Conservation (phyloP, 805 yeast genomes). For the Teunomyces funiuensis region DNA sequence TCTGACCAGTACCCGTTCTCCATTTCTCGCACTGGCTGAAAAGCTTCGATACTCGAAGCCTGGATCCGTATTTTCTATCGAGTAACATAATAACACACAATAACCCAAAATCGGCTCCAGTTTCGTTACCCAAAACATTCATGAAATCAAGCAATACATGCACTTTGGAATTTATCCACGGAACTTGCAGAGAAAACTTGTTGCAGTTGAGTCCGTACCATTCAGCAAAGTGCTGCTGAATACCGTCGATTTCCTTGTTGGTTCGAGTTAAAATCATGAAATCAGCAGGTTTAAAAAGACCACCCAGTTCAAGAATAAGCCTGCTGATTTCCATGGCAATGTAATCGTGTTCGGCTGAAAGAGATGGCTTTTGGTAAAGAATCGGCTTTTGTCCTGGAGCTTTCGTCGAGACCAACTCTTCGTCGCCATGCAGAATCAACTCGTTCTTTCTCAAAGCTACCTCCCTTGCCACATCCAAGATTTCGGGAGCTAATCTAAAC, state of each 20-base stretch:
- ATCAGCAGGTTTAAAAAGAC: constrained; percentile 44
- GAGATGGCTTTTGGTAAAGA: constrained; percentile 15
- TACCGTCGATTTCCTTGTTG: constrained; percentile 46
- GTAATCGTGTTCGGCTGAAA: constrained; percentile 41
- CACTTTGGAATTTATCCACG: constrained; percentile 50
- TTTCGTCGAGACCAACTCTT: constrained; percentile 13
- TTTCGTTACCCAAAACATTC: constrained; percentile 35
- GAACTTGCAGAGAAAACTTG: constrained; percentile 46
- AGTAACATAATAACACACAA: constrained; percentile 25
- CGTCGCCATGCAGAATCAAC: constrained; percentile 3
- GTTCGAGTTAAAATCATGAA: constrained; percentile 54
- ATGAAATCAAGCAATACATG: constrained; percentile 50
- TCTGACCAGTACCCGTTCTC: background rate
- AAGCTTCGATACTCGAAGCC: constrained; percentile 25
- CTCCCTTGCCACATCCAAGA: constrained; percentile 44
- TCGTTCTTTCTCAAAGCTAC: constrained; percentile 14
- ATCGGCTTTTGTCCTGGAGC: constrained; percentile 24
- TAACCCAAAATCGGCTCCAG: constrained; percentile 33
- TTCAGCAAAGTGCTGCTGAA: constrained; percentile 33
- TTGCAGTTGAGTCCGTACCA: constrained; percentile 42
- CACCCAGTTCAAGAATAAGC: constrained; percentile 41
- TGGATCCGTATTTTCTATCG: constrained; percentile 24
- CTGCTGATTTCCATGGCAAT: constrained; percentile 46
- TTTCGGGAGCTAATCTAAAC: constrained; percentile 62
- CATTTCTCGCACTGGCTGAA: constrained; percentile 21